These are phyloP conservation scores for Physcia stellaris DNA, from an alignment of 495 filamentous ascomycete species.

Conservation along the genomic window DNA sequence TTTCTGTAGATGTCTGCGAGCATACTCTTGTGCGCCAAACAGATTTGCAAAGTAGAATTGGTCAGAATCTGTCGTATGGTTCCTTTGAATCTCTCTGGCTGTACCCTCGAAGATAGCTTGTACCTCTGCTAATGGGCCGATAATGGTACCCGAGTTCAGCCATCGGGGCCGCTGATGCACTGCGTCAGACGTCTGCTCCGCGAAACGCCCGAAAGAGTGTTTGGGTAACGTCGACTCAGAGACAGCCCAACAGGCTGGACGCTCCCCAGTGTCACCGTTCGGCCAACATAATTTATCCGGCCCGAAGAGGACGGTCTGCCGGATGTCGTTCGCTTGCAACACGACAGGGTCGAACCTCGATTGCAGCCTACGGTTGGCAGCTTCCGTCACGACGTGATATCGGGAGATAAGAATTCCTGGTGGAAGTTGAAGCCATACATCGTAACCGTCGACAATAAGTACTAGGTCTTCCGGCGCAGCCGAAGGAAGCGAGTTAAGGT, in stretches of 20 bases:
- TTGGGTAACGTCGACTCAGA: constrained; percentile 42
- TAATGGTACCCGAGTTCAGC: constrained; percentile 36
- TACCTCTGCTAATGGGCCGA: constrained; percentile 38
- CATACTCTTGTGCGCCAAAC: constrained; percentile 44
- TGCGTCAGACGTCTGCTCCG: constrained; percentile 33
- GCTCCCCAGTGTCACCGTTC: constrained; percentile 23
- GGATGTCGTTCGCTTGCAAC: constrained; percentile 30
- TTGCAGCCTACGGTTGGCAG: constrained; percentile 33
- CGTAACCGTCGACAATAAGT: constrained; percentile 41
- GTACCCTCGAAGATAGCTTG: constrained; percentile 36
- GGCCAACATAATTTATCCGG: constrained; percentile 44
- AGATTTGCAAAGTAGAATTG: constrained; percentile 41
- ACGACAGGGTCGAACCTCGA: constrained; percentile 32
- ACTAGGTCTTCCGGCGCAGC: constrained; percentile 54
- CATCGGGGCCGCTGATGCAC: constrained; percentile 34
- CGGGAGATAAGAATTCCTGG: constrained; percentile 41
- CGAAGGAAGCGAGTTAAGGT: no score
- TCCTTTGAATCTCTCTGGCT: constrained; percentile 23
- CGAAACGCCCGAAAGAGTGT: constrained; percentile 43
- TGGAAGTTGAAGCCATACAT: constrained; percentile 49
- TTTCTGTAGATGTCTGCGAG: constrained; percentile 35
- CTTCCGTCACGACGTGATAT: constrained; percentile 35
- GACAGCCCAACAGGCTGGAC: constrained; percentile 39
- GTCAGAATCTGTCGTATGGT: constrained; percentile 27
- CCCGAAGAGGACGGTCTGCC: constrained; percentile 44